Base-by-base conservation (phyloP, 75 land plant genomes). In the Selaginella moellendorffii region DNA sequence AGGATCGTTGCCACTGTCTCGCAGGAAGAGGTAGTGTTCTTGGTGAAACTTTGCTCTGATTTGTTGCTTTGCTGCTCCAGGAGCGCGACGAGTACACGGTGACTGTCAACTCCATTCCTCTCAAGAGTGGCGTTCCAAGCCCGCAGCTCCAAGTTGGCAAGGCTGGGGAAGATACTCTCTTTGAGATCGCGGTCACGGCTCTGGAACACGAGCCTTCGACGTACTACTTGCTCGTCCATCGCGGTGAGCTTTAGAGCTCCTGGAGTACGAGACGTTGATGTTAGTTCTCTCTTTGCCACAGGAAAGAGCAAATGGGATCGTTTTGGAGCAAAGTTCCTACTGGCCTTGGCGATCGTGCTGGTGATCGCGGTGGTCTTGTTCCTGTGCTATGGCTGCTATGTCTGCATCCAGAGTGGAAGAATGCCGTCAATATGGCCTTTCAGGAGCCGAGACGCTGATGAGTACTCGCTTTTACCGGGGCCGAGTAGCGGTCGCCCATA, bases 141-240 rank as follows among this genome's bases (percentile, higher is more conserved):
- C 46, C 46, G 14, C 5, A 36, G 46, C 46, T 36, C 14, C 46
- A 14, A 36, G 46, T 36, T 14, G 46, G 46, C 10, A 36, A 36
- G 14, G 46, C 46, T 14, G 14, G 10, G 10, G 14, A 36, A 14
- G 46, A 36, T 36, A 14, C 14, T 5, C 46, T 36, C 46, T 36
- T 36, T 14, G 46, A 36, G 46, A 36, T 36, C 5, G 5, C 46
- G 14, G 46, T 36, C 46, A 36, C 46, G 14, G 46, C 46, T 36
- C 46, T 36, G 46, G 46, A 36, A 36, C 46, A 36, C 46, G 46
- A 36, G 46, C 46, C 46, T 36, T 36, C 46, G 14, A 36, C 46
- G 5, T 36, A 36, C 46, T 36, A 36, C 14, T 14, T 36, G 5
- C 10, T 36, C 46, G 14, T 36, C 5, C 46, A 36, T 14, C 46